These are phyloP conservation scores for Apiotrichum gracile DNA, from an alignment of 1,284 basidiomycete genomes.

Conservation along the genomic window DNA sequence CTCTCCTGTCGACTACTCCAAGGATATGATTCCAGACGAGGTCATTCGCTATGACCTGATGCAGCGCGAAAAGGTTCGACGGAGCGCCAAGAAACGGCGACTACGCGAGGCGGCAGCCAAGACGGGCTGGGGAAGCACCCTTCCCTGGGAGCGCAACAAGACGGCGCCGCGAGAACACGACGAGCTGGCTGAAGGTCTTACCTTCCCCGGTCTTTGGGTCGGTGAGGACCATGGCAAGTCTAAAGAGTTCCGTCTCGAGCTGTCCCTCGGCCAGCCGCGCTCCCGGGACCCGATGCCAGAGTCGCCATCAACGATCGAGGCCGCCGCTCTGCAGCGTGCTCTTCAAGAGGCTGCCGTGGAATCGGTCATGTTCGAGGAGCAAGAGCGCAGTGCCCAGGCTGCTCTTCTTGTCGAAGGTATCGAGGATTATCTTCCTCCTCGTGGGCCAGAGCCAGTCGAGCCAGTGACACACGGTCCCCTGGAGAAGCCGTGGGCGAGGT, in stretches of 20 bases:
- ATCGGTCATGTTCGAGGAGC: no score
- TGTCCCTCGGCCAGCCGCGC: constrained; percentile 20
- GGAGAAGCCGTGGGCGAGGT: constrained; percentile 67
- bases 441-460: neutral
- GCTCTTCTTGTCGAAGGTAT: no score
- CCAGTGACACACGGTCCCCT: neutral
- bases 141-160: constrained; percentile 23
- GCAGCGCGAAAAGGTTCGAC: constrained; percentile 3
- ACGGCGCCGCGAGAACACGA: constrained; percentile 18
- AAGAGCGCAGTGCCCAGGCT: no score
- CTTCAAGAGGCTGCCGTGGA: no score
- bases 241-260: constrained; percentile 36
- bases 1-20: no score
- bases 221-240: constrained; percentile 28
- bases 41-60: neutral
- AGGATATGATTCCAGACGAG: neutral
- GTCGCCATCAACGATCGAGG: no score
- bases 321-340: no score
- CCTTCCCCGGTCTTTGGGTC: constrained; percentile 37
- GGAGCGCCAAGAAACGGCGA: constrained; percentile 10
- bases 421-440: no score
- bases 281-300: constrained; percentile 4
- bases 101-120: constrained; percentile 25
- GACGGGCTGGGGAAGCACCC: constrained; percentile 30
- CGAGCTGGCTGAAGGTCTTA: constrained; percentile 26